Percentiles rank a stretch among this genome's conserved stretches.
Evolutionary conservation across 208 protist species (phyloP).

Genomic region (Acanthamoeba lenticulata): DNA sequence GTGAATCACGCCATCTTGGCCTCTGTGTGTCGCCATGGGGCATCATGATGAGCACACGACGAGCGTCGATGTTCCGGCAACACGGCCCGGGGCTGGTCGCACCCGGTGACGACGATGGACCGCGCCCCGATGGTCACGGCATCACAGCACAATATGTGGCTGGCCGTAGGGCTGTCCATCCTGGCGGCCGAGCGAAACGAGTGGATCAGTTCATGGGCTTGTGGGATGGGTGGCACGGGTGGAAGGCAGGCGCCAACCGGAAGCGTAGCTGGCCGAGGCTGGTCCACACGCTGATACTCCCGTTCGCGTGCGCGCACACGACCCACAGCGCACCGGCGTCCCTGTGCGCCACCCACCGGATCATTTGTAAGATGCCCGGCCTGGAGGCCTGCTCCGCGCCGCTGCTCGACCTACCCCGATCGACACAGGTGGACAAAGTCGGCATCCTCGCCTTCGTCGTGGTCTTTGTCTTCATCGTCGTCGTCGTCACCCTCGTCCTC

Average conservation of each 20-base stretch:
- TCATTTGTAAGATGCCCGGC: neutral
- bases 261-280: neutral
- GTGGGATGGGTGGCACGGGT: too few relatives aligned
- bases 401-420: neutral
- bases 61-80: neutral
- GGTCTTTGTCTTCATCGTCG: too few relatives aligned
- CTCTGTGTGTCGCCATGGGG: neutral
- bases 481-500: too few relatives aligned
- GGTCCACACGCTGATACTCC: neutral
- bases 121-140: too few relatives aligned
- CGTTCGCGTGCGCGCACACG: neutral
- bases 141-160: neutral
- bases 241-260: too few relatives aligned
- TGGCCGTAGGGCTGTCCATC: neutral
- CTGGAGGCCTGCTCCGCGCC: neutral
- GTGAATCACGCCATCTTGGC: neutral
- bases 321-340: neutral
- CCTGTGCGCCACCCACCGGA: neutral
- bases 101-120: neutral
- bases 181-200: too few relatives aligned
- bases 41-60: neutral
- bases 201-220: too few relatives aligned
- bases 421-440: too few relatives aligned
- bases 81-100: too few relatives aligned
- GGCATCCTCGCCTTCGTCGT: too few relatives aligned